Conservation (phyloP, 2,329 filamentous ascomycete species). For the Trichoderma sp. region DNA sequence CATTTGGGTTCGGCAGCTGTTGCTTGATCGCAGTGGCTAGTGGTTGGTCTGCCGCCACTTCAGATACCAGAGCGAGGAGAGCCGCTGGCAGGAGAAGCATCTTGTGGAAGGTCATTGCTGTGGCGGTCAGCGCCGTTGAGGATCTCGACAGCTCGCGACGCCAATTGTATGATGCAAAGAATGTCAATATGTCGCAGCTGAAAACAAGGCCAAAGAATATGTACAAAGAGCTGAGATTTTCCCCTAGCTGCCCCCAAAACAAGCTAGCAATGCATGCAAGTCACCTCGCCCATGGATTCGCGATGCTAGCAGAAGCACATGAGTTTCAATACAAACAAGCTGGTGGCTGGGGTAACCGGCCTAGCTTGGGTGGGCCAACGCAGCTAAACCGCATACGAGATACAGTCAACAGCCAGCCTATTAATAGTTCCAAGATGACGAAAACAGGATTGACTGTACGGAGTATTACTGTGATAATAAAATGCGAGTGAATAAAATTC, state of each 20-base stretch:
- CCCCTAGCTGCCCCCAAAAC: not conserved
- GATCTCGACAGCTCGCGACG: not conserved
- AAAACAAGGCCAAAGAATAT: not conserved
- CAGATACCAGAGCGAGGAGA: constrained; percentile 45
- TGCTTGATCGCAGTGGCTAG: constrained; percentile 65
- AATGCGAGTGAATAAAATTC: not conserved
- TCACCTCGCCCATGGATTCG: not conserved
- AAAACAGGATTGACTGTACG: not conserved
- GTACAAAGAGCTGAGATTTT: not conserved
- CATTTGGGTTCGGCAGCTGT: constrained; percentile 65
- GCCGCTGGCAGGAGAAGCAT: constrained; percentile 42
- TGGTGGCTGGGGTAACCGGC: constrained; percentile 15
- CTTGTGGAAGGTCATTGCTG: constrained; percentile 38
- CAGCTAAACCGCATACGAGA: not conserved
- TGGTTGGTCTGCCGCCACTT: constrained; percentile 33
- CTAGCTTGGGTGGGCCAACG: not conserved
- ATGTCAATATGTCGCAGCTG: not conserved
- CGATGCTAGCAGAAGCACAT: not conserved
- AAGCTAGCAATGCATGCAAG: not conserved
- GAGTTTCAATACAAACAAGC: constrained; percentile 15
- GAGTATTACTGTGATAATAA: not conserved
- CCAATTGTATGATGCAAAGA: not conserved
- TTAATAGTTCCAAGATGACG: no score
- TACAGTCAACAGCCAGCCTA: not conserved
- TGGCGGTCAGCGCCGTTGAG: not conserved